These are phyloP conservation scores for Lophium mytilinum DNA, from an alignment of 495 filamentous ascomycete species.

Conservation along the genomic window DNA sequence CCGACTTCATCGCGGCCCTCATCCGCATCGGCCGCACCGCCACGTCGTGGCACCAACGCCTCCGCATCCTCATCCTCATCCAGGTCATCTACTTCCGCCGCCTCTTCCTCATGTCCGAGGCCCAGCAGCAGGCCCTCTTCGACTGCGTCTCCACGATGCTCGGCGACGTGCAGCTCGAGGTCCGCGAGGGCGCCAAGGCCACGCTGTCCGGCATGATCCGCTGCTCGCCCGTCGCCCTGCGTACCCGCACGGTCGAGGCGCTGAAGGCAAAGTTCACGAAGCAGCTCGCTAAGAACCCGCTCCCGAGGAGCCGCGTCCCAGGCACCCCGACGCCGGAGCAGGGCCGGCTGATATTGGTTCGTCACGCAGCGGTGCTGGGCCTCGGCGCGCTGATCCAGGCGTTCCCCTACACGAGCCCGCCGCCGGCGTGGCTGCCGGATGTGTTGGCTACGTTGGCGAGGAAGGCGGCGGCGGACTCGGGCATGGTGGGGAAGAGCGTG, in stretches of 20 bases:
- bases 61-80: conserved; percentile 97
- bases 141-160: conserved; percentile 91
- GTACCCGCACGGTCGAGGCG: conserved; percentile 62
- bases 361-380: conserved; percentile 89
- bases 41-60: conserved; percentile 89
- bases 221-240: conserved; percentile 79
- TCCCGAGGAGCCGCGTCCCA: conserved; percentile 59
- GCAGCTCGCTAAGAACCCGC: conserved; percentile 68
- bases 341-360: conserved; percentile 65
- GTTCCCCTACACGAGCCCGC: conserved; percentile 94
- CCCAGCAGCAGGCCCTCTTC: conserved; percentile 73
- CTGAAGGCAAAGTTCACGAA: conserved; percentile 73
- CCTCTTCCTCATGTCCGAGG: conserved; percentile 77
- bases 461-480: conserved; percentile 78
- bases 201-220: conserved; percentile 97
- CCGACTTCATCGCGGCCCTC: conserved; percentile 71
- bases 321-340: conserved; percentile 75
- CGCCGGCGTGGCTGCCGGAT: conserved; percentile 88
- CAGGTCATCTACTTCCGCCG: conserved; percentile 98
- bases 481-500: conserved; percentile 94
- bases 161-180: conserved; percentile 83
- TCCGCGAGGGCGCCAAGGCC: conserved; percentile 82
- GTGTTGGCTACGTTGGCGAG: conserved; percentile 79
- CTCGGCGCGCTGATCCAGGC: conserved; percentile 87
- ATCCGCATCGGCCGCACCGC: conserved; percentile 83